phyloP scores from a whole-genome alignment of 129 eudicot genomes.

The Deinandra increscens region DNA sequence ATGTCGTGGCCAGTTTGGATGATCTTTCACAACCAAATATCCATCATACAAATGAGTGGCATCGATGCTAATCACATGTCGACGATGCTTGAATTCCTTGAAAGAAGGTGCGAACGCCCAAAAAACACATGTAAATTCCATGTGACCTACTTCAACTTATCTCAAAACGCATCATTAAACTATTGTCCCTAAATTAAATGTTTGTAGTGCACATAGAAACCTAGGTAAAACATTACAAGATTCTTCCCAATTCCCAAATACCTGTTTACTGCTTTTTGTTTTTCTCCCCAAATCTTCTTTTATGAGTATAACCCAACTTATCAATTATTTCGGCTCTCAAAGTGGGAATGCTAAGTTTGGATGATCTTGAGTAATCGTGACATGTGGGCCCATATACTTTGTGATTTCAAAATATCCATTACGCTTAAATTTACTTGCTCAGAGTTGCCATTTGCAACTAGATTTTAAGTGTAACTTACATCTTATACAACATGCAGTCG shows the following conservation, averaged over 20 bases:
- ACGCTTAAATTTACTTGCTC: not conserved
- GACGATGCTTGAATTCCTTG: not conserved
- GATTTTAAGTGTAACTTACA: not conserved
- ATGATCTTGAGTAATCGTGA: not conserved
- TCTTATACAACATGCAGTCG: not conserved
- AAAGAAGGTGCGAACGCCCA: not conserved
- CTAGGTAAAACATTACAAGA: no score
- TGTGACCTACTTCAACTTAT: no score
- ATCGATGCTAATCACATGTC: not conserved
- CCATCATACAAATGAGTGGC: not conserved
- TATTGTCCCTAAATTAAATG: not conserved
- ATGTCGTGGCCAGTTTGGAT: no score
- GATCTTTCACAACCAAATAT: no score
- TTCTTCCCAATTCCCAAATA: no score
- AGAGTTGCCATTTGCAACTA: not conserved
- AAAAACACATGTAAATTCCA: not conserved
- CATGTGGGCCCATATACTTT: not conserved
- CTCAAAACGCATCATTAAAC: not conserved
- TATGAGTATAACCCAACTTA: not conserved
- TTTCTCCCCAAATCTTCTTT: not conserved
- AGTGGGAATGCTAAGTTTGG: not conserved
- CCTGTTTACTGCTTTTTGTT: no score
- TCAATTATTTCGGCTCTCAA: not conserved
- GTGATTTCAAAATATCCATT: not conserved
- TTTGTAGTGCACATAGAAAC: not conserved